Conservation (phyloP, 2,329 filamentous ascomycete genomes). For the Penicillium sp. region DNA sequence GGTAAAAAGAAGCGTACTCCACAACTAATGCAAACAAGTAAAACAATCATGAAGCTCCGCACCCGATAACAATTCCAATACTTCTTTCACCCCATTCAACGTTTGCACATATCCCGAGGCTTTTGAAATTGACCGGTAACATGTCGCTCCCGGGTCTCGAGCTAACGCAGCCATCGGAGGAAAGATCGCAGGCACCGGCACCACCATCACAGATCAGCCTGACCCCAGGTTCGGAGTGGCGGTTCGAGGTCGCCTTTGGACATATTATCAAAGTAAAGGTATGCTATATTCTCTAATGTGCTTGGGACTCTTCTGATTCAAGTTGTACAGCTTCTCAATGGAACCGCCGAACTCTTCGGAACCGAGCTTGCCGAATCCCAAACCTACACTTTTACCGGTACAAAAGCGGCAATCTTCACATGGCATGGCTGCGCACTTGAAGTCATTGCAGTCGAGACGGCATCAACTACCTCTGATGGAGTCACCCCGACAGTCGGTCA, state of each 20-base stretch:
- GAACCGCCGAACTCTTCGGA: slow-evolving; percentile 90
- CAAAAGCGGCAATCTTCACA: slow-evolving; percentile 85
- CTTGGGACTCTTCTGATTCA: slow-evolving; percentile 6
- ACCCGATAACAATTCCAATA: neutral
- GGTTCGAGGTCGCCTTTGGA: slow-evolving; percentile 68
- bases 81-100: neutral
- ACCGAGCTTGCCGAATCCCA: slow-evolving; percentile 83
- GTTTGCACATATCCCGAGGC: neutral
- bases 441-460: slow-evolving; percentile 61
- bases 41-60: slow-evolving; percentile 6
- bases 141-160: slow-evolving; percentile 77
- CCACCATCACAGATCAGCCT: slow-evolving; percentile 54
- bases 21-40: slow-evolving; percentile 5
- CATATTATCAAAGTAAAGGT: slow-evolving; percentile 56
- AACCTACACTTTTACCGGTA: slow-evolving; percentile 75
- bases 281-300: slow-evolving; percentile 11
- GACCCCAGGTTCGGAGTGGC: slow-evolving; percentile 70
- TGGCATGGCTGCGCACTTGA: slow-evolving; percentile 89
- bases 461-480: slow-evolving; percentile 36
- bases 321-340: slow-evolving; percentile 62
- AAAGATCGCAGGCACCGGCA: slow-evolving; percentile 37
- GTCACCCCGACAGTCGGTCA: slow-evolving; percentile 32
- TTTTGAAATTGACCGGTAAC: slow-evolving; percentile 23
- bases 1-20: too few relatives aligned
- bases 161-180: slow-evolving; percentile 63